Percentiles rank a stretch among this genome's conserved stretches.
Evolutionary conservation across 352 stramenopile species (phyloP).

Genomic region (Phytophthora hybrid): DNA sequence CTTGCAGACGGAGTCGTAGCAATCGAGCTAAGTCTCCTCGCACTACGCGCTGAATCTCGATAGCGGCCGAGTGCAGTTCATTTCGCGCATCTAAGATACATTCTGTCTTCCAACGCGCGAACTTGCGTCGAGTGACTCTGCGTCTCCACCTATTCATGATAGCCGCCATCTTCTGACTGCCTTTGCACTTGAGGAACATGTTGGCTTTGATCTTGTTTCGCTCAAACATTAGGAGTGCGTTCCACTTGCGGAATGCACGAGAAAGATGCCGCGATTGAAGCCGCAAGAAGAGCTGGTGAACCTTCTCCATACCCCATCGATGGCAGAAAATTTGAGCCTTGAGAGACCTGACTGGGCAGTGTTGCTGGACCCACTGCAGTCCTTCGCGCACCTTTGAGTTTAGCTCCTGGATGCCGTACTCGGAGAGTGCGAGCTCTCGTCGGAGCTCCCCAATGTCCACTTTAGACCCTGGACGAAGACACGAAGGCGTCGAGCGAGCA

Average conservation of each 20-base stretch:
- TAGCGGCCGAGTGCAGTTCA: conserved; percentile 65
- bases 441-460: conserved; percentile 67
- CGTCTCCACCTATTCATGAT: conserved; percentile 76
- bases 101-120: conserved; percentile 62
- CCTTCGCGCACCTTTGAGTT: conserved; percentile 78
- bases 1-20: conserved; percentile 25
- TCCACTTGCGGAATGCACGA: conserved; percentile 77
- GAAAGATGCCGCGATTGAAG: conserved; percentile 78
- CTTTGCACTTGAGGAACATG: conserved; percentile 88
- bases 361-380: conserved; percentile 88
- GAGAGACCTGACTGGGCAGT: conserved; percentile 83
- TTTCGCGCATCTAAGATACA: conserved; percentile 58
- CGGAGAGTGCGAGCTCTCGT: conserved; percentile 78
- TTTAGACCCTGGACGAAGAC: conserved; percentile 58
- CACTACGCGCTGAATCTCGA: conserved; percentile 77
- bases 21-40: conserved; percentile 59
- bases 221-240: conserved; percentile 69
- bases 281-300: conserved; percentile 75
- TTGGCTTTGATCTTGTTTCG: conserved; percentile 83
- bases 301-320: conserved; percentile 86
- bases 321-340: conserved; percentile 89
- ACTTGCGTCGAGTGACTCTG: conserved; percentile 54
- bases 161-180: conserved; percentile 66
- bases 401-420: conserved; percentile 82
- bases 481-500: conserved; percentile 61